phyloP scores from a whole-genome alignment of 345 rosid species.

The Orychophragmus violaceus region DNA sequence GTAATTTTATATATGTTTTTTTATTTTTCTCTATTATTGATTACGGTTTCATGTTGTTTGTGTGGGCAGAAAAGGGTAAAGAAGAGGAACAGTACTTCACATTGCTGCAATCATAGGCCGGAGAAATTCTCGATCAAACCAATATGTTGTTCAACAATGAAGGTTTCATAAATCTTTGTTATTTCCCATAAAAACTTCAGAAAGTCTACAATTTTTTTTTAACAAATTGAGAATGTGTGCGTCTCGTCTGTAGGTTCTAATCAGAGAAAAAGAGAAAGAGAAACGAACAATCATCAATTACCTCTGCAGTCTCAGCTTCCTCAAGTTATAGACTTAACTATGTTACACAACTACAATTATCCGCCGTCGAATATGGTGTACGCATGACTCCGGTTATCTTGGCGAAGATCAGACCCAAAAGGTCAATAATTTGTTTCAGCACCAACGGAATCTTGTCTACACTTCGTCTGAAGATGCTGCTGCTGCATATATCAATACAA shows the following conservation, averaged over 20 bases:
- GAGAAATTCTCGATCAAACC: not conserved
- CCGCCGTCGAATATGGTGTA: slow-evolving; percentile 32
- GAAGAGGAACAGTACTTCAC: slow-evolving; percentile 45
- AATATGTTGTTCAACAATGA: slow-evolving; percentile 9
- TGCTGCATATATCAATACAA: slow-evolving; percentile 42
- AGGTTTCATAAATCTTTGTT: not conserved
- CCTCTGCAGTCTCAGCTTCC: slow-evolving; percentile 6
- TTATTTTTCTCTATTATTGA: not conserved
- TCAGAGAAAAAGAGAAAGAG: slow-evolving; percentile 59
- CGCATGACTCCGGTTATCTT: slow-evolving; percentile 68
- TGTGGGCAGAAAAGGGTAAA: slow-evolving; percentile 41
- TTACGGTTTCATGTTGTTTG: not conserved
- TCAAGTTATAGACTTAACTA: slow-evolving; percentile 20
- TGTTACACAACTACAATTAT: slow-evolving; percentile 1
- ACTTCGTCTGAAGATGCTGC: slow-evolving; percentile 34
- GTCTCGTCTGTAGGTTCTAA: not conserved
- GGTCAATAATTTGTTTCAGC: not conserved
- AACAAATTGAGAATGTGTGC: not conserved
- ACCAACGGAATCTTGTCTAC: slow-evolving; percentile 19
- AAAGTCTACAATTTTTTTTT: too few relatives aligned
- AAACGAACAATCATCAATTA: slow-evolving; percentile 3
- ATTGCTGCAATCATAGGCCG: slow-evolving; percentile 31
- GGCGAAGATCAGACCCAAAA: slow-evolving; percentile 41
- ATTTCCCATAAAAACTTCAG: not conserved
- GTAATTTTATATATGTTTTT: not conserved